Percentiles rank a stretch among this genome's conserved stretches.
Evolutionary conservation across 768 basidiomycete species (phyloP).

Genomic region (Phaeotremella fagi): DNA sequence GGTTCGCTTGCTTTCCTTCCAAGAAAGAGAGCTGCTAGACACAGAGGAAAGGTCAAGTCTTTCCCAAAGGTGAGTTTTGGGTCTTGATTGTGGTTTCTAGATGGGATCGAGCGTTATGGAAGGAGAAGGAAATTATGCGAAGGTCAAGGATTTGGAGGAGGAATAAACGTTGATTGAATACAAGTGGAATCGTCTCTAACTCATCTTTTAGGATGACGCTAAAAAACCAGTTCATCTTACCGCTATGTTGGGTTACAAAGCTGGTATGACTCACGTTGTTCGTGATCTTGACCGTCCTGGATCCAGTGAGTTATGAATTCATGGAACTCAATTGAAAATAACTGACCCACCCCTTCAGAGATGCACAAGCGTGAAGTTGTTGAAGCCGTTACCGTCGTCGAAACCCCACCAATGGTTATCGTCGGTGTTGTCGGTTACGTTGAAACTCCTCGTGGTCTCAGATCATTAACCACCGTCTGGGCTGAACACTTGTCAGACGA

Average conservation of each 20-base stretch:
- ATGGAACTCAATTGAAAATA: not conserved
- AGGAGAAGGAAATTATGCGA: conserved; percentile 5
- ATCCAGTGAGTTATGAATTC: conserved; percentile 68
- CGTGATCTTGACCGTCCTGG: conserved; percentile 99
- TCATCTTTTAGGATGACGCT: conserved; percentile 76
- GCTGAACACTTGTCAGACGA: conserved; percentile 97
- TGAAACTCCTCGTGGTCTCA: conserved; percentile 97
- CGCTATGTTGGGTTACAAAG: conserved; percentile 98
- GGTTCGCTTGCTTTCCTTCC: conserved; percentile 82
- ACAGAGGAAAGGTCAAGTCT: conserved; percentile 98
- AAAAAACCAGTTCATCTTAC: conserved; percentile 99
- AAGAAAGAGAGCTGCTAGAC: conserved; percentile 91
- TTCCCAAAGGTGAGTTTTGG: conserved; percentile 79
- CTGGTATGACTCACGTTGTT: conserved; percentile 99
- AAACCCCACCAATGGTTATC: conserved; percentile 93
- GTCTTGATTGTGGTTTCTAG: conserved; percentile 3
- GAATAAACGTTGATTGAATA: conserved; percentile 1
- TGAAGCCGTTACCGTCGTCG: conserved; percentile 91
- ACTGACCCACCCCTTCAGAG: conserved; percentile 55
- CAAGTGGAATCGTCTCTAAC: not conserved
- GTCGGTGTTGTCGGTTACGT: conserved; percentile 99
- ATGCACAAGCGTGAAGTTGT: conserved; percentile 99
- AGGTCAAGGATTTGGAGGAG: conserved; percentile 1
- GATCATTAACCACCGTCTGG: conserved; percentile 95
- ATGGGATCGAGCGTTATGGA: not conserved